Base-by-base conservation (phyloP, 495 filamentous ascomycete species). In the Hypoxylon lenormandii region DNA sequence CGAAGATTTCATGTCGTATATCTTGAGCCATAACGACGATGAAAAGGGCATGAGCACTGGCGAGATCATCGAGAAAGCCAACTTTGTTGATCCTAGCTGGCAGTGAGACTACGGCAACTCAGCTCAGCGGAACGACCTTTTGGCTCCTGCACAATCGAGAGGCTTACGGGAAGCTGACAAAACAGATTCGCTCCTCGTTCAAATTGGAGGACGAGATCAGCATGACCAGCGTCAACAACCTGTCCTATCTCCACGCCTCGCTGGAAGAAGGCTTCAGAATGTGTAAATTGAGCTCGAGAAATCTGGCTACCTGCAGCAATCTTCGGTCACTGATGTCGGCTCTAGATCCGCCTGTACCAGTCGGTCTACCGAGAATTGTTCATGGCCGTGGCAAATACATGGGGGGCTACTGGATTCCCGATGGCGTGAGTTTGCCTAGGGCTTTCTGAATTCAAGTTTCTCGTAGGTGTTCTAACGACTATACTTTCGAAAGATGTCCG, bases 71-170 rank as follows among this genome's bases (percentile, higher is more conserved):
- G n/a, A n/a, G n/a, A n/a, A n/a, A n/a, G n/a, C n/a, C n/a, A n/a
- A n/a, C n/a, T n/a, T n/a, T n/a, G n/a, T n/a, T n/a, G n/a, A n/a
- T n/a, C n/a, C 7, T 28, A 7, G 77, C 77, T 6, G 77, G 78
- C 0, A 83, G 81, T 0, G 87, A 90, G 62, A 88, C 87, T 0
- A 85, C 85, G 0, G 84, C 86, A 0, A 85, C 86, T 0, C 23
- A 79, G 1, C 70, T 91, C n/a, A 68, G 76, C 0, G 80, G 74
- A 4, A 67, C 77, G 0, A 80, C 79, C 1, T 90, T 82, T 55
- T 80, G 80, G 40, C 75, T 89, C 0, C 66, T 81, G 0, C 77
- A 45, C 2, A 70, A 84, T 37, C 82, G 79, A 0, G 71, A 75
- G 0, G 72, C 69, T 0, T 74, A 84, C 45, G 33, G 60, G 8